These are phyloP conservation scores for Neoascochyta sp. DNA, from an alignment of 2,329 filamentous ascomycete genomes.

Conservation along the genomic window DNA sequence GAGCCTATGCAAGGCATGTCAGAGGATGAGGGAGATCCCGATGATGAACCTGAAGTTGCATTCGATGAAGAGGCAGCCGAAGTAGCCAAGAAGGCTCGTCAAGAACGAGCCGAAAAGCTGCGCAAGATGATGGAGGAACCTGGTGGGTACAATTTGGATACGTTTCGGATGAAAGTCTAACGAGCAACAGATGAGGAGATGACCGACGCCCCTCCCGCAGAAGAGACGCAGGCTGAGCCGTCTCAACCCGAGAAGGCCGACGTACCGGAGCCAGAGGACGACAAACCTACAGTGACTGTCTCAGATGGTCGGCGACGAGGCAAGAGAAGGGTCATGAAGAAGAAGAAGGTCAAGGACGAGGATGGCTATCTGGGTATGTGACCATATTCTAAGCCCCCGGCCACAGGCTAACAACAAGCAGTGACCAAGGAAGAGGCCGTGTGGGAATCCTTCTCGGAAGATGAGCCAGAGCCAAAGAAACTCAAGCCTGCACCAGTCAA, in stretches of 20 bases:
- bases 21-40: slow-evolving; percentile 34
- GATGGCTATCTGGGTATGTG: slow-evolving; percentile 80
- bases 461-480: slow-evolving; percentile 64
- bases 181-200: slow-evolving; percentile 52
- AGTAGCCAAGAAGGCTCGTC: slow-evolving; percentile 45
- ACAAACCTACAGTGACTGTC: slow-evolving; percentile 45
- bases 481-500: slow-evolving; percentile 44
- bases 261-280: slow-evolving; percentile 18
- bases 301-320: slow-evolving; percentile 68
- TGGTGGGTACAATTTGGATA: slow-evolving; percentile 38
- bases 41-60: slow-evolving; percentile 29
- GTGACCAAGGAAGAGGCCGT: slow-evolving; percentile 79
- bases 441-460: slow-evolving; percentile 94
- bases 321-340: slow-evolving; percentile 77
- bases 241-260: slow-evolving; percentile 17
- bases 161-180: slow-evolving; percentile 7
- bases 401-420: slow-evolving; percentile 38
- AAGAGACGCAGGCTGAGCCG: slow-evolving; percentile 39
- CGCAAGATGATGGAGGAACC: slow-evolving; percentile 73
- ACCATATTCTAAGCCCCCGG: slow-evolving; percentile 6
- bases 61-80: slow-evolving; percentile 32
- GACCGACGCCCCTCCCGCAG: slow-evolving; percentile 50
- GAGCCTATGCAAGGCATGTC: slow-evolving; percentile 55
- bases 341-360: slow-evolving; percentile 80
- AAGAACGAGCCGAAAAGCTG: slow-evolving; percentile 63